phyloP scores from a whole-genome alignment of 1,284 basidiomycete species.

The Cerrena zonata region DNA sequence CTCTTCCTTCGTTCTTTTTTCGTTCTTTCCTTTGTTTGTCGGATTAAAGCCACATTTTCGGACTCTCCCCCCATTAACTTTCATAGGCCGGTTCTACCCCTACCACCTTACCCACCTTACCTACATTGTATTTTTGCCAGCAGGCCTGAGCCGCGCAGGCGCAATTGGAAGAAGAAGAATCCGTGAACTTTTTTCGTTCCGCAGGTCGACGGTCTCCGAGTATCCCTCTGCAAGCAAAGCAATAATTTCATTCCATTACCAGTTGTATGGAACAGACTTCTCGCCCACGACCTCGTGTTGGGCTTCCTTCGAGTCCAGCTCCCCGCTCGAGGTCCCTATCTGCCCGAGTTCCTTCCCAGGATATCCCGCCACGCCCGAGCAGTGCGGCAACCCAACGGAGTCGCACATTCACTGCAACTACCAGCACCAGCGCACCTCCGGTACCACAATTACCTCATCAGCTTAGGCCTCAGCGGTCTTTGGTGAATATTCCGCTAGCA shows the following conservation, averaged over 20 bases:
- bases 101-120: not conserved
- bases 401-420: conserved; percentile 14
- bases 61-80: too few species aligned
- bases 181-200: not conserved
- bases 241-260: too few species aligned
- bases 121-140: conserved; percentile 2
- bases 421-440: conserved; percentile 21
- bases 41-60: not conserved
- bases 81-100: not conserved
- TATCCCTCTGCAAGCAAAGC: too few species aligned
- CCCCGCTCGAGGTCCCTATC: conserved; percentile 20
- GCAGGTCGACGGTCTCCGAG: too few species aligned
- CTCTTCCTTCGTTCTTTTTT: conserved; percentile 10
- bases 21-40: conserved; percentile 2
- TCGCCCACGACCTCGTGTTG: conserved; percentile 20
- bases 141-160: conserved; percentile 7
- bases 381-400: conserved; percentile 17
- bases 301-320: conserved; percentile 24
- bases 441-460: conserved; percentile 10
- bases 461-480: not conserved
- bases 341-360: conserved; percentile 10
- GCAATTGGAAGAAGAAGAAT: not conserved
- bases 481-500: not conserved
- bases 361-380: conserved; percentile 9
- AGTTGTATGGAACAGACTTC: not conserved